Percentiles rank a stretch among this genome's conserved stretches.
phyloP scores from a whole-genome alignment of 495 filamentous ascomycete genomes.

The Trichoderma asperelloides region DNA sequence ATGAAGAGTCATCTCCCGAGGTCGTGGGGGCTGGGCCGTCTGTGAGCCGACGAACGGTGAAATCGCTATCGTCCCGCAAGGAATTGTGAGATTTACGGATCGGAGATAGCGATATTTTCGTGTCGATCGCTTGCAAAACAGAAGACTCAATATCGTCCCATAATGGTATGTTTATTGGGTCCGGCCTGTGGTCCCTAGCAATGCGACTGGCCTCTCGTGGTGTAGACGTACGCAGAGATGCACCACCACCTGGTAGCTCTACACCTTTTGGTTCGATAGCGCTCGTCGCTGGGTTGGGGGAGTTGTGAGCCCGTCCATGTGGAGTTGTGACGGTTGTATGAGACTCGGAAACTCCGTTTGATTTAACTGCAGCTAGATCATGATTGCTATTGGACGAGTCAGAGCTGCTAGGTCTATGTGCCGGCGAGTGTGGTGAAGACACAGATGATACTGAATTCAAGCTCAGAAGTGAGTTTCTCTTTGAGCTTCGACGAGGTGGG shows the following conservation, averaged over 20 bases:
- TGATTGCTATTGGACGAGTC: not conserved
- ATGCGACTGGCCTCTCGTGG: not conserved
- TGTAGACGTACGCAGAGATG: not conserved
- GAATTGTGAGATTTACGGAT: not conserved
- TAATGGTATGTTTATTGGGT: not conserved
- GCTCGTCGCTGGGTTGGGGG: not conserved
- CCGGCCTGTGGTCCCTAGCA: not conserved
- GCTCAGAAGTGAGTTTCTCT: slow-evolving; percentile 1
- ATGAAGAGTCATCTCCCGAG: slow-evolving; percentile 2
- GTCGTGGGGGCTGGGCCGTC: not conserved
- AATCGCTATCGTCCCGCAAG: slow-evolving; percentile 1
- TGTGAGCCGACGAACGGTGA: not conserved
- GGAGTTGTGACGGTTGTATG: not conserved
- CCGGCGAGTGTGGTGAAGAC: not conserved
- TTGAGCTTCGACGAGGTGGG: slow-evolving; percentile 7
- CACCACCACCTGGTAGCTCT: not conserved
- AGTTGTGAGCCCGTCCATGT: not conserved
- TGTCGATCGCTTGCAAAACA: not conserved
- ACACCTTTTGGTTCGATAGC: no score
- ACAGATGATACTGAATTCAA: not conserved
- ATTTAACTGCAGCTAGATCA: not conserved
- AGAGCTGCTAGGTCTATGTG: not conserved
- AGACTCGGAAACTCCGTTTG: not conserved
- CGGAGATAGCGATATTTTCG: not conserved
- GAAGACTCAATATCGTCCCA: not conserved